Percentiles rank a stretch among this genome's conserved stretches.
phyloP scores from a whole-genome alignment of 2,329 filamentous ascomycete genomes.

The Penicillium sp. region DNA sequence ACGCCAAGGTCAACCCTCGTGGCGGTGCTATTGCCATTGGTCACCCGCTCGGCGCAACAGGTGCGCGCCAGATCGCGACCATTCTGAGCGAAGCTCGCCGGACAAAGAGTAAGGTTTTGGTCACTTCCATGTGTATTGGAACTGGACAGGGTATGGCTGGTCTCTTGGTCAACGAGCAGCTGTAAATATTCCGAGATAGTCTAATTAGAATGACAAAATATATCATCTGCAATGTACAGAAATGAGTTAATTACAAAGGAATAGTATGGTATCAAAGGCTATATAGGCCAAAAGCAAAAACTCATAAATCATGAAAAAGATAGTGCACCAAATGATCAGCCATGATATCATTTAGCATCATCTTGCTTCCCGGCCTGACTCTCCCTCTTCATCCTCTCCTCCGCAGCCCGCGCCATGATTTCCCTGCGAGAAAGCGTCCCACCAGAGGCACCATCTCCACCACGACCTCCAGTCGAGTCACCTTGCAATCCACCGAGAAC shows the following conservation, averaged over 20 bases:
- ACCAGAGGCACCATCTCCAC: conserved; percentile 29
- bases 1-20: conserved; percentile 81
- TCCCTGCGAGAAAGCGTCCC: conserved; percentile 62
- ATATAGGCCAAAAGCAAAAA: neutral
- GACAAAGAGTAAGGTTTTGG: conserved; percentile 82
- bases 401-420: conserved; percentile 70
- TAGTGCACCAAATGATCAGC: neutral
- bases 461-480: conserved; percentile 39
- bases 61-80: conserved; percentile 86
- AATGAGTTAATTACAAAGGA: neutral
- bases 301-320: conserved; percentile 8
- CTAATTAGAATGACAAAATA: neutral
- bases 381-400: conserved; percentile 61
- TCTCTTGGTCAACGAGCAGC: conserved; percentile 63
- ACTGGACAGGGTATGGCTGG: conserved; percentile 67
- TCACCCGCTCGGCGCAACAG: conserved; percentile 86
- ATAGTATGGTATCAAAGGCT: neutral
- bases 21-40: conserved; percentile 91
- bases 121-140: conserved; percentile 86
- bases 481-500: conserved; percentile 61
- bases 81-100: conserved; percentile 80
- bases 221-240: neutral
- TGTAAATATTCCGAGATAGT: conserved; percentile 25
- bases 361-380: conserved; percentile 40
- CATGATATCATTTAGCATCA: conserved; percentile 11